Base-by-base conservation (phyloP, 805 yeast species). In the Priceomyces castillae region DNA sequence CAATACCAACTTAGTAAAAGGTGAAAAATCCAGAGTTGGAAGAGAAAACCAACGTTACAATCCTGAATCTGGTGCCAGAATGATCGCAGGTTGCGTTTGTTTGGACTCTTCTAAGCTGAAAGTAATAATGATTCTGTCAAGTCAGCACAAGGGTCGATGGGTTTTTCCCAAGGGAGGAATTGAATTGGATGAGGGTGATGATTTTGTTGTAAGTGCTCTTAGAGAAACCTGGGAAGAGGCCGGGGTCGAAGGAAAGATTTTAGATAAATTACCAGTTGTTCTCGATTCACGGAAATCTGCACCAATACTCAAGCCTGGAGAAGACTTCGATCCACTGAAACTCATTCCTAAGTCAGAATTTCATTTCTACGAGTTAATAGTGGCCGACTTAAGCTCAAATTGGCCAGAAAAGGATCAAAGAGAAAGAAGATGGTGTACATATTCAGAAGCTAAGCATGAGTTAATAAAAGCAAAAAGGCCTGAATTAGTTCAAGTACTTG, bases 141-240 rank as follows among this genome's bases (percentile, higher is more conserved):
- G 84, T 11, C 82, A 82, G 5, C 82, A 81, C 49, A 74, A 73
- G 34, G 77, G 80, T 45, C 74, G 74, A 52, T 92, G 96, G 96
- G 87, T 94, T 6, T 63, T 94, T 3, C 99, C 99, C 3, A 94
- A 94, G 61, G 99, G 99, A 26, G 99, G 99, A 1, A 82, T 90
- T 31, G 99, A 94, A 64, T 59, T 60, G 22, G 99, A 94, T 62
- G 99, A 88, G 62, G 64, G 67, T 3, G 75, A 69, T 34, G 73
- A 69, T 46, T 69, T 51, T 41, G 62, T 59, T 6, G 59, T 65
- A 3, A 67, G 86, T 4, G 97, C 97, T 0, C 69, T 76, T 14
- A 73, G 99, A 46, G 99, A 94, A 59, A 87, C 96, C 0, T 94
- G 99, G 99, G 99, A 94, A 62, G 99, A 94, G 65, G 94, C 96